phyloP scores from a whole-genome alignment of 768 basidiomycete species.

The Lactarius deliciosus region DNA sequence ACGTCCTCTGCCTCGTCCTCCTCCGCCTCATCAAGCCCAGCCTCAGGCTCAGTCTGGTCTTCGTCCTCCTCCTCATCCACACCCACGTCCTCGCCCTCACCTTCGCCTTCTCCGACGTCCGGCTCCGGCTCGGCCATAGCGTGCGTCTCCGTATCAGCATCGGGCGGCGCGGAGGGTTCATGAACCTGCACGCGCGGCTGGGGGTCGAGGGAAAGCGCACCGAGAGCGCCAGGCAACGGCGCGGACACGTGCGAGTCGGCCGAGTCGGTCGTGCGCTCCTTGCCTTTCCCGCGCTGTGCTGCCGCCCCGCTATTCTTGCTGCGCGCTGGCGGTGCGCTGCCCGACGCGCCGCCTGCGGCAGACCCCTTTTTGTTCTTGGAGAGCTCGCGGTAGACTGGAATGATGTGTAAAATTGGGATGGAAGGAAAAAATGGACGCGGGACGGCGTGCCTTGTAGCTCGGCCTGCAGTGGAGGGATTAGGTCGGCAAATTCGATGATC shows the following conservation, averaged over 20 bases:
- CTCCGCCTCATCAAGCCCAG: background rate
- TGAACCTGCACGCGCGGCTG: conserved; percentile 30
- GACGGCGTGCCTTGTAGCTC: conserved; percentile 60
- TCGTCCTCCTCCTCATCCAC: conserved; percentile 31
- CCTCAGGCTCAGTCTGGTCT: background rate
- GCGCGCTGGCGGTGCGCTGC: conserved; percentile 31
- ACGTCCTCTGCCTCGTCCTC: conserved; percentile 8
- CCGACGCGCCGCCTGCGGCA: conserved; percentile 24
- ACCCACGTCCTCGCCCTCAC: conserved; percentile 36
- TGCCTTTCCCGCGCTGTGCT: conserved; percentile 26
- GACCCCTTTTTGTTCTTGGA: conserved; percentile 59
- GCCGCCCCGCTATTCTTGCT: conserved; percentile 3
- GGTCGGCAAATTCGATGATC: conserved; percentile 70
- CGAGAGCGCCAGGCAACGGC: conserved; percentile 25
- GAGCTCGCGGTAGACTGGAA: conserved; percentile 61
- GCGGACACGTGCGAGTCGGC: conserved; percentile 23
- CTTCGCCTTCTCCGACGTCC: conserved; percentile 39
- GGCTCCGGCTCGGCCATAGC: conserved; percentile 33
- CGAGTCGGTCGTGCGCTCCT: conserved; percentile 15
- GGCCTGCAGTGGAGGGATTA: conserved; percentile 57
- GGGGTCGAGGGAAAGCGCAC: conserved; percentile 29
- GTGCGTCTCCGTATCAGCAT: conserved; percentile 31
- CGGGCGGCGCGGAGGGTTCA: background rate
- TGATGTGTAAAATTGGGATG: background rate
- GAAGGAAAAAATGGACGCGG: background rate